Evolutionary conservation across 228 moss, liverwort and hornwort genomes (phyloP), one percentile per base, ranked within the genome.

Genomic region (Sphagnum fallax): DNA sequence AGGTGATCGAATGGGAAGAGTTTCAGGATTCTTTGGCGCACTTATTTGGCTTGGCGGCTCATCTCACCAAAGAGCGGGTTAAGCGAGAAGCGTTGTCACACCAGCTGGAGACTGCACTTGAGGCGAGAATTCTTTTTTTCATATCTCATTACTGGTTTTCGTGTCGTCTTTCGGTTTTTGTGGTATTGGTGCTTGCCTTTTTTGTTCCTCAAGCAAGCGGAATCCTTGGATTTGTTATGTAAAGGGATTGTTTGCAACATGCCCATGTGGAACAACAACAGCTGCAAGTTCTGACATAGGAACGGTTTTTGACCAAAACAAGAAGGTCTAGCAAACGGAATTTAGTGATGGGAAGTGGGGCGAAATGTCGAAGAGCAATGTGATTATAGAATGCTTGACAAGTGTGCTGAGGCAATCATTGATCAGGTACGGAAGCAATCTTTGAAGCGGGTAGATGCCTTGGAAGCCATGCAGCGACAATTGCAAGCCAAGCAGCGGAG

Each of bases 1-100:
- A 89, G 84, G 81, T 89, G 60, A 81, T 84, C 76, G 85, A 84
- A 49, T 98, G 98, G 98, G 98, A 84, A 76, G 87, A 82, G 12
- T 98, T 83, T 73, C 85, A 93, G 74, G 89, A 92, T 48, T 90
- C 85, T 11, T 78, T 92, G 78, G 88, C 82, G 10, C 84, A 74
- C 61, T 65, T 87, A 63, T 88, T 90, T 65, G 92, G 90, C 18
- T 80, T 85, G 55, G 79, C 83, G 60, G 69, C 76, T 67, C 82
- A 83, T 48, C 64, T 79, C 48, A 86, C 75, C 50, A 87, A 87
- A 63, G 75, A 73, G 52, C 76, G 76, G 65, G 75, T 80, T 47
- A 87, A 82, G 75, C 87, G 79, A 81, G 74, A 68, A 62, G 85
- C 73, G 16, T 77, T 93, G 64, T 72, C 70, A 5, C 73, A 74